A percentile compares a stretch with the other conserved stretches of the same genome.
phyloP scores from a whole-genome alignment of 164 flowering plant species.

The Saururus chinensis region DNA sequence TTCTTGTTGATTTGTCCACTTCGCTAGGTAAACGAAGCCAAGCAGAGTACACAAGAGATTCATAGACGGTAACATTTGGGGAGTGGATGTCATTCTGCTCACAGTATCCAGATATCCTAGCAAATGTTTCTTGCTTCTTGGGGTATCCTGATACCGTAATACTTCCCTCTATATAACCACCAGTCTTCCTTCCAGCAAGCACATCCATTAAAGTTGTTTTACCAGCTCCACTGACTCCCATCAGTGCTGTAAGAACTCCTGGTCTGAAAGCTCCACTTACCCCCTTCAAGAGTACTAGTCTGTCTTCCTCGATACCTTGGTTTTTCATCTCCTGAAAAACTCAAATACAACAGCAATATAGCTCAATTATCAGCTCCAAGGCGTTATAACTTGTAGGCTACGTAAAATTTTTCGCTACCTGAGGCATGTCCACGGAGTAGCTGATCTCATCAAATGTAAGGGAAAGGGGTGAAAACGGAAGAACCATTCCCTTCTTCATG shows the following conservation, averaged over 20 bases:
- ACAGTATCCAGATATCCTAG: constrained; percentile 32
- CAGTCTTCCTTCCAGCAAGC: constrained; percentile 71
- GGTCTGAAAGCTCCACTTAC: constrained; percentile 10
- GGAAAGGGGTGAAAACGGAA: constrained; percentile 40
- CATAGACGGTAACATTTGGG: constrained; percentile 38
- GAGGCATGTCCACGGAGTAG: constrained; percentile 62
- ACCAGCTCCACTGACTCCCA: constrained; percentile 26
- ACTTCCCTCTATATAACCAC: constrained; percentile 27
- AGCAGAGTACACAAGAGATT: constrained; percentile 40
- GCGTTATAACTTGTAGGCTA: not conserved
- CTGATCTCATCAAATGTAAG: constrained; percentile 36
- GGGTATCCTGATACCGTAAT: constrained; percentile 20
- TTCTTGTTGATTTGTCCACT: constrained; percentile 23
- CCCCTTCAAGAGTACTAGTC: constrained; percentile 9
- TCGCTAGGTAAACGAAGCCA: constrained; percentile 42
- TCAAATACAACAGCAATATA: no score
- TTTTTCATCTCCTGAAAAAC: constrained; percentile 17
- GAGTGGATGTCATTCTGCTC: no score
- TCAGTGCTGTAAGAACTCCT: no score
- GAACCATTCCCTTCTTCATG: constrained; percentile 30
- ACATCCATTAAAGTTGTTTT: constrained; percentile 80
- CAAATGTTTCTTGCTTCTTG: constrained; percentile 29
- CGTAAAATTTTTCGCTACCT: constrained; percentile 13
- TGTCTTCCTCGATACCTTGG: constrained; percentile 17
- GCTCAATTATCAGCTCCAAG: not conserved